A percentile compares a stretch with the other conserved stretches of the same genome.
Conservation (phyloP, 148 eudicot species). For the Heliosperma pusillum region DNA sequence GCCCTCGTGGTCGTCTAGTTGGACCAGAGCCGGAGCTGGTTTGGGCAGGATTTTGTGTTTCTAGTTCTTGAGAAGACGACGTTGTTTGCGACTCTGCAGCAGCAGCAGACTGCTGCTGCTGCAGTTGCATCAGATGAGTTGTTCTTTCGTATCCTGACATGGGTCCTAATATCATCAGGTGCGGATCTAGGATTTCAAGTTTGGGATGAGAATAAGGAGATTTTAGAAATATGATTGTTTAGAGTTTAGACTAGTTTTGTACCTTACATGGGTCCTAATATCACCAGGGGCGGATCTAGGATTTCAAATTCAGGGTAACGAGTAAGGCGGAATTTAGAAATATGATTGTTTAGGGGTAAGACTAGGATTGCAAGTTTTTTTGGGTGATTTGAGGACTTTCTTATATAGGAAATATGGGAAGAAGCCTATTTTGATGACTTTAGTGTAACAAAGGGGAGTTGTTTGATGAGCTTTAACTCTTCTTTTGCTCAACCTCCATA, state of each 20-base stretch:
- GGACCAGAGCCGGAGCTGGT: constrained; percentile 16
- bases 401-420: background rate
- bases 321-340: no score
- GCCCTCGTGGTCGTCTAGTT: constrained; percentile 33
- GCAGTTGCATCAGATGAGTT: constrained; percentile 19
- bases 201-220: background rate
- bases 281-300: no score
- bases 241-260: no score
- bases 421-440: background rate
- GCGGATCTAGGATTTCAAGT: background rate
- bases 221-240: no score
- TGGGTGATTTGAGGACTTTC: background rate
- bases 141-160: constrained; percentile 26
- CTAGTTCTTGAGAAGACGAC: constrained; percentile 18
- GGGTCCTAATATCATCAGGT: background rate
- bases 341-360: no score
- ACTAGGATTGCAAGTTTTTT: no score
- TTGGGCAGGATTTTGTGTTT: constrained; percentile 19
- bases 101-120: background rate
- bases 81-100: constrained; percentile 26
- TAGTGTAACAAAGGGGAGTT: background rate
- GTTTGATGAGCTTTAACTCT: background rate
- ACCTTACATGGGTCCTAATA: no score
- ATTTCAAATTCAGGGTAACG: no score
- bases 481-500: background rate